These are phyloP conservation scores for Poronia punctata DNA, from an alignment of 495 filamentous ascomycete species.

Conservation along the genomic window DNA sequence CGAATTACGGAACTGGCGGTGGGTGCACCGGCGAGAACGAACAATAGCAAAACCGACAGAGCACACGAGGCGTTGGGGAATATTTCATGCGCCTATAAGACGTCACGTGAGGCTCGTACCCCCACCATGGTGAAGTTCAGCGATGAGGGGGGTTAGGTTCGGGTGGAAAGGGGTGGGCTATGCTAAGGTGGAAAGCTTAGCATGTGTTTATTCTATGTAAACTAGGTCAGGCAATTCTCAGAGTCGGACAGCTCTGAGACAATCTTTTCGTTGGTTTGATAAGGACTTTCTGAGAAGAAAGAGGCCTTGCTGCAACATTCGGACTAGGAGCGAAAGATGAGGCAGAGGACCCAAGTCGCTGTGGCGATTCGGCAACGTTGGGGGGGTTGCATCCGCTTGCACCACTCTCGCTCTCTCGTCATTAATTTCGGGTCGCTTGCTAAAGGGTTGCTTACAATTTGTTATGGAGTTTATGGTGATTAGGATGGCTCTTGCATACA, in stretches of 20 bases:
- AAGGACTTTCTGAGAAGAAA: too few relatives aligned
- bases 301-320: too few relatives aligned
- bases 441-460: constrained; percentile 6
- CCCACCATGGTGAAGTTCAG: not conserved
- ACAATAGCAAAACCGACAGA: constrained; percentile 4
- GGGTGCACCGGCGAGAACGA: too few relatives aligned
- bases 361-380: too few relatives aligned
- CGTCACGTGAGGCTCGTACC: constrained; percentile 1
- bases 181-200: constrained; percentile 14
- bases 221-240: constrained; percentile 19
- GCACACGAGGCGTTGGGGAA: constrained; percentile 9
- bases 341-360: too few relatives aligned
- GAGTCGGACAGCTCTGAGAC: constrained; percentile 6
- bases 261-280: too few relatives aligned
- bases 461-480: constrained; percentile 17
- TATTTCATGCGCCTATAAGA: constrained; percentile 6
- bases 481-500: constrained; percentile 21
- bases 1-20: too few relatives aligned
- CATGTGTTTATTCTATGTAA: constrained; percentile 24
- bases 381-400: too few relatives aligned
- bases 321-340: too few relatives aligned
- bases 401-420: too few relatives aligned
- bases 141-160: constrained; percentile 7
- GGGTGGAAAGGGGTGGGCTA: too few relatives aligned
- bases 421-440: too few relatives aligned